phyloP scores from a whole-genome alignment of 1,284 basidiomycete species.

The Papiliotrema laurentii region DNA sequence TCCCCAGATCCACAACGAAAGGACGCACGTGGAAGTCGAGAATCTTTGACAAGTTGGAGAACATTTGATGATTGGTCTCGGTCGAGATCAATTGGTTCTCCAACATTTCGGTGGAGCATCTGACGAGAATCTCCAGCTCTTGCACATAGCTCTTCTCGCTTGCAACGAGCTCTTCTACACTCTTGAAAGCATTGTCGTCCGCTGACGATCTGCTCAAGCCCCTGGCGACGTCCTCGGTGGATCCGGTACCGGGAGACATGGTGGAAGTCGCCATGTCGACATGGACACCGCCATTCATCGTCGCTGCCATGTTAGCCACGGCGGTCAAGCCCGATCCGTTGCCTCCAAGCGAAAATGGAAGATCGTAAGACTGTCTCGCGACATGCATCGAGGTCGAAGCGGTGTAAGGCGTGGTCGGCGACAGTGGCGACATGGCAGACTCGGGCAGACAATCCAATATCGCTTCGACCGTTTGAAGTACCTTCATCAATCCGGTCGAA shows the following conservation, averaged over 20 bases:
- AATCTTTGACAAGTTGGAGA: constrained; percentile 91
- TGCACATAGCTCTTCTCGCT: constrained; percentile 93
- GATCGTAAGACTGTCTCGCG: constrained; percentile 42
- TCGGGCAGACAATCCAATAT: constrained; percentile 77
- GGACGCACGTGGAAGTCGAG: constrained; percentile 75
- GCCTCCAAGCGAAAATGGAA: constrained; percentile 35
- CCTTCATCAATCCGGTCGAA: constrained; percentile 77
- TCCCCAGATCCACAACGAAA: not conserved
- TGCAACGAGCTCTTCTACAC: constrained; percentile 45
- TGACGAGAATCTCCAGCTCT: constrained; percentile 93
- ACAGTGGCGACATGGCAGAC: constrained; percentile 55
- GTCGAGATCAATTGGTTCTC: constrained; percentile 80
- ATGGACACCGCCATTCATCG: constrained; percentile 38
- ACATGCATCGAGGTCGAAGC: constrained; percentile 35
- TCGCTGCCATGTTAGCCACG: constrained; percentile 30
- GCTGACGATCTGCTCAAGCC: constrained; percentile 17
- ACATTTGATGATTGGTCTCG: constrained; percentile 92
- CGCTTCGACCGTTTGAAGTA: constrained; percentile 81
- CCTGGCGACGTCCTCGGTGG: constrained; percentile 23
- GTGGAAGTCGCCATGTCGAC: constrained; percentile 16
- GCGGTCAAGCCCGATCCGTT: constrained; percentile 25
- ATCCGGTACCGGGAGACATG: not conserved
- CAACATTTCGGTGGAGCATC: constrained; percentile 74
- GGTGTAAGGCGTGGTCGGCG: constrained; percentile 57
- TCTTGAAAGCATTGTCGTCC: constrained; percentile 41